phyloP scores from a whole-genome alignment of 2,329 filamentous ascomycete genomes.

The Fusarium sp. region DNA sequence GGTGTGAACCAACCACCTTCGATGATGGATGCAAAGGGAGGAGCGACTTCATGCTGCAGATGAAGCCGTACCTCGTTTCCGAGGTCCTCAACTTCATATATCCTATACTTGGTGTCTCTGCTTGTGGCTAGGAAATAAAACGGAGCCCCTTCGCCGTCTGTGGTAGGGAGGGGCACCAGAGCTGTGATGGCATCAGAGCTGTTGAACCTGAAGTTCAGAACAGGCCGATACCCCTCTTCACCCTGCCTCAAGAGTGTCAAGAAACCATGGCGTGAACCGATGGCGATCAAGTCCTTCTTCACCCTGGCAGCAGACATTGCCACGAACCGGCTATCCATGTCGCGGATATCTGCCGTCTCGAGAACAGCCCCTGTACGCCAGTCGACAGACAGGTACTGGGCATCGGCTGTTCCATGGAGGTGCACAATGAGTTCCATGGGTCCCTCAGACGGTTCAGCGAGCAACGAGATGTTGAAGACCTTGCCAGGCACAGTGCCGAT shows the following conservation, averaged over 20 bases:
- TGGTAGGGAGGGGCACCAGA: conserved; percentile 61
- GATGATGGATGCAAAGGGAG: conserved; percentile 80
- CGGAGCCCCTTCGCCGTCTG: conserved; percentile 20
- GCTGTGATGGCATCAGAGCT: conserved; percentile 74
- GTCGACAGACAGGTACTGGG: conserved; percentile 55
- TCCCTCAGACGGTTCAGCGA: conserved; percentile 37
- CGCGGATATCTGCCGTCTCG: conserved; percentile 46
- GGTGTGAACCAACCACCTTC: conserved; percentile 73
- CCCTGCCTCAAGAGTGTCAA: conserved; percentile 50
- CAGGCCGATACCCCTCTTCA: conserved; percentile 42
- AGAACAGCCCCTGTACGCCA: conserved; percentile 42
- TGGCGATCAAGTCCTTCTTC: conserved; percentile 54
- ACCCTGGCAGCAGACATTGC: conserved; percentile 58
- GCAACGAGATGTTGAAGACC: conserved; percentile 61
- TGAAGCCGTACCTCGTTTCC: conserved; percentile 44
- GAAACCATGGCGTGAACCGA: conserved; percentile 66
- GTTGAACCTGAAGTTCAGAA: conserved; percentile 52
- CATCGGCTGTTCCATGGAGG: conserved; percentile 57
- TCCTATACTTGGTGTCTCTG: conserved; percentile 79
- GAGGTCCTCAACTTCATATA: conserved; percentile 60
- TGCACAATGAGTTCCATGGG: conserved; percentile 55
- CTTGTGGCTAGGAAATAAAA: conserved; percentile 75
- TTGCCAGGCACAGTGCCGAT: conserved; percentile 58
- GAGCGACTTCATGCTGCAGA: conserved; percentile 73
- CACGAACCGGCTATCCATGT: conserved; percentile 61